Conservation (phyloP, 768 basidiomycete species). For the Tulasnella sp. region DNA sequence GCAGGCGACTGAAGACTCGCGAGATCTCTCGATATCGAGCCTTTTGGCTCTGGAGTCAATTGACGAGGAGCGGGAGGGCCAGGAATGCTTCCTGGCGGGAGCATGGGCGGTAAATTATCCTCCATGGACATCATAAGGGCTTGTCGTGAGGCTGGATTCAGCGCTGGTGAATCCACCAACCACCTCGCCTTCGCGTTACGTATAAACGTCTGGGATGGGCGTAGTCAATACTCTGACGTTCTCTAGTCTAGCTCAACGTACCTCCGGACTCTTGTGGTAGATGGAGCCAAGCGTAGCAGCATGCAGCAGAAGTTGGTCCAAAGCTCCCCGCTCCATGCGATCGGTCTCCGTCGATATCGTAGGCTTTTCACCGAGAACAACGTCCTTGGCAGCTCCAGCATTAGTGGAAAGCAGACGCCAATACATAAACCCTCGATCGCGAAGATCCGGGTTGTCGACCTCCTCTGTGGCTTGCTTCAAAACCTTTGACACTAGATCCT, state of each 20-base stretch:
- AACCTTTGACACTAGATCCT: constrained; percentile 86
- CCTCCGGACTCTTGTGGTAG: constrained; percentile 96
- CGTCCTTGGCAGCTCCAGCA: constrained; percentile 72
- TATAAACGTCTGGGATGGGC: constrained; percentile 64
- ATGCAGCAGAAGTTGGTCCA: constrained; percentile 88
- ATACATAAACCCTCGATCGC: constrained; percentile 98
- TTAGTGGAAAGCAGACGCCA: constrained; percentile 95
- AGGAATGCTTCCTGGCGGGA: constrained; percentile 2
- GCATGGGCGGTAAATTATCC: not conserved
- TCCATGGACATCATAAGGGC: constrained; percentile 6
- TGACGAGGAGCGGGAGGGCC: constrained; percentile 4
- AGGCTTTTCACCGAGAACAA: constrained; percentile 88
- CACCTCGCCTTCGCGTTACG: constrained; percentile 76
- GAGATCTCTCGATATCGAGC: not conserved
- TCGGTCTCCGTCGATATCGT: constrained; percentile 97
- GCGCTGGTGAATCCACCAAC: constrained; percentile 74
- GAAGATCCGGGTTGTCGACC: constrained; percentile 93
- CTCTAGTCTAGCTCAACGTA: constrained; percentile 24
- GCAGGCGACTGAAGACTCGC: constrained; percentile 1
- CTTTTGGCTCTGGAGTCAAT: constrained; percentile 6
- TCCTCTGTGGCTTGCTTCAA: constrained; percentile 96
- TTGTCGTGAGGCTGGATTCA: constrained; percentile 45
- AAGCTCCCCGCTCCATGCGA: constrained; percentile 88
- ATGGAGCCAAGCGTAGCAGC: constrained; percentile 91
- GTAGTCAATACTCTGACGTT: not conserved